Conservation (phyloP, 805 yeast species). For the Scheffersomyces coipomensis region DNA sequence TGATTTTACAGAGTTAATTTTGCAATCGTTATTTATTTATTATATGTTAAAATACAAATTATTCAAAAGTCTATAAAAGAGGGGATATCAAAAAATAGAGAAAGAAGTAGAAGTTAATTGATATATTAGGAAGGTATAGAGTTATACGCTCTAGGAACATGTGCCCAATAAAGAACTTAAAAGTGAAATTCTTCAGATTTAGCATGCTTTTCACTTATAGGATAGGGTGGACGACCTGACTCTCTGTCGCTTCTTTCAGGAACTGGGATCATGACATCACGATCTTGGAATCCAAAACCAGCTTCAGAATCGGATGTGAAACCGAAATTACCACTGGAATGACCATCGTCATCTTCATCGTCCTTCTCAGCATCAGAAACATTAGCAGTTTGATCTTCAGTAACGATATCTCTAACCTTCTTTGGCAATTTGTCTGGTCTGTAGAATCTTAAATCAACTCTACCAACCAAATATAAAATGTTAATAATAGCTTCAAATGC, state of each 20-base stretch:
- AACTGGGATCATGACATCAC: neutral
- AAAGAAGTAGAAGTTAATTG: no score
- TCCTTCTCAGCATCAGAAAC: neutral
- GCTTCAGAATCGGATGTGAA: neutral
- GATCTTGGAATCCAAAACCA: neutral
- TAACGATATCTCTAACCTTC: constrained; percentile 27
- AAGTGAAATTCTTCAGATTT: neutral
- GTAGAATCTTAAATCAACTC: constrained; percentile 74
- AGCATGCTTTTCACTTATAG: neutral
- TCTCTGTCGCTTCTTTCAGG: no score
- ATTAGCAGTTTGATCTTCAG: constrained; percentile 28
- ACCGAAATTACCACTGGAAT: neutral
- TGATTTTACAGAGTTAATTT: no score
- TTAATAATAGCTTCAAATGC: constrained; percentile 57
- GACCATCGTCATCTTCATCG: neutral
- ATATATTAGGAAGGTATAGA: no score
- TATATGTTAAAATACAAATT: no score
- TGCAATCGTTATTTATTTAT: no score
- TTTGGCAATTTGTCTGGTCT: constrained; percentile 58
- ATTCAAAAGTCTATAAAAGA: no score
- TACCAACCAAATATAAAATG: constrained; percentile 50
- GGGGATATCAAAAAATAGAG: no score
- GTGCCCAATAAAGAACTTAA: no score
- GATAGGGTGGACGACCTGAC: neutral
- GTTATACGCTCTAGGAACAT: no score